These are phyloP conservation scores for Rhinocladiella similis DNA, from an alignment of 2,329 filamentous ascomycete genomes.

Conservation along the genomic window DNA sequence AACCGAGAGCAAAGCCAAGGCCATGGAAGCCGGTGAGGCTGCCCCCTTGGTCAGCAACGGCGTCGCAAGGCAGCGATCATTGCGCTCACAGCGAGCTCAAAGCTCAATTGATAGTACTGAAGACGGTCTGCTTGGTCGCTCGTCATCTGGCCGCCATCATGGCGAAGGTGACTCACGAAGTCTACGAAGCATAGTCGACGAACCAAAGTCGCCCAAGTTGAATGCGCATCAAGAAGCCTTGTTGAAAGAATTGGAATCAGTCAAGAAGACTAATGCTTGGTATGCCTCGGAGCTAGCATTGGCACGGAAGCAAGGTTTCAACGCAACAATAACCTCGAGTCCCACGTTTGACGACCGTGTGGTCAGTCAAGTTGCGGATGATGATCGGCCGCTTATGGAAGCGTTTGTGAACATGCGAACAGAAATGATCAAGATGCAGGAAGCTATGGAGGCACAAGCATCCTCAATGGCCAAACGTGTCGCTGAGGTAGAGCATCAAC, in stretches of 20 bases:
- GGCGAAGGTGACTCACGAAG: slow-evolving; percentile 42
- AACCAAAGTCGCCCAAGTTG: slow-evolving; percentile 46
- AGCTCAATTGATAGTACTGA: slow-evolving; percentile 68
- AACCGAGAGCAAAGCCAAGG: slow-evolving; percentile 42
- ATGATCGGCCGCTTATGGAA: slow-evolving; percentile 88
- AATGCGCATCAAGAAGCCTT: slow-evolving; percentile 60
- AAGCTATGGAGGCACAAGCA: slow-evolving; percentile 84
- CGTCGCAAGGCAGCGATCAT: slow-evolving; percentile 50
- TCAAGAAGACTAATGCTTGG: slow-evolving; percentile 90
- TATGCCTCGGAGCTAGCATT: slow-evolving; percentile 93
- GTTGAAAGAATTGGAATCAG: slow-evolving; percentile 80
- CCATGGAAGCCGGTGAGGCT: slow-evolving; percentile 49
- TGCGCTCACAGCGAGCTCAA: slow-evolving; percentile 61
- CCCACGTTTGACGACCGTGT: slow-evolving; percentile 74
- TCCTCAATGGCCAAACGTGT: slow-evolving; percentile 83
- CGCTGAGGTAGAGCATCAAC: slow-evolving; percentile 89
- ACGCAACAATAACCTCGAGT: slow-evolving; percentile 67
- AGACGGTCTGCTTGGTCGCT: slow-evolving; percentile 53
- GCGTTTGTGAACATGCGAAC: slow-evolving; percentile 87
- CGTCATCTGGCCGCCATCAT: slow-evolving; percentile 29
- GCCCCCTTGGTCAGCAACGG: slow-evolving; percentile 42
- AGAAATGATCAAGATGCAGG: slow-evolving; percentile 86
- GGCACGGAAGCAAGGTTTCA: slow-evolving; percentile 86
- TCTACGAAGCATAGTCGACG: slow-evolving; percentile 42
- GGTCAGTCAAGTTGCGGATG: slow-evolving; percentile 81